These are phyloP conservation scores for Ophiocordyceps camponoti-saundersi DNA, from an alignment of 2,329 filamentous ascomycete species.

Conservation along the genomic window DNA sequence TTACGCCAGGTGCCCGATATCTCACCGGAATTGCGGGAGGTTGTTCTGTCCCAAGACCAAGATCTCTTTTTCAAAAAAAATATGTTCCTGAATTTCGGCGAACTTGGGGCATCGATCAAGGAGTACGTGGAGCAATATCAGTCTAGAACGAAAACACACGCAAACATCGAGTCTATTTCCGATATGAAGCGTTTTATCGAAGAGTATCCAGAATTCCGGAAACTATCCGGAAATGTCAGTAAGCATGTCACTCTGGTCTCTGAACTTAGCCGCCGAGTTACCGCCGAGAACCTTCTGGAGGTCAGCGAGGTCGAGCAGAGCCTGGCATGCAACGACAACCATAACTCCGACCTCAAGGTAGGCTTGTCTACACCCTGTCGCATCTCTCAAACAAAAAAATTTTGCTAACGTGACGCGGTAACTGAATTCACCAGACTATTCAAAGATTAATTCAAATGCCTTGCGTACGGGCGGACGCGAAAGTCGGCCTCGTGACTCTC, in stretches of 20 bases:
- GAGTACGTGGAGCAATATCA: slow-evolving; percentile 98
- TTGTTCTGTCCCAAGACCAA: slow-evolving; percentile 89
- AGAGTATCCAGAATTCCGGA: slow-evolving; percentile 94
- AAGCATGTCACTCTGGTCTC: slow-evolving; percentile 95
- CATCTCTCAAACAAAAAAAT: neutral
- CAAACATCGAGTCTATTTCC: slow-evolving; percentile 89
- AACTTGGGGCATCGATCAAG: slow-evolving; percentile 89
- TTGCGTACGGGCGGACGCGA: slow-evolving; percentile 61
- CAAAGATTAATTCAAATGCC: slow-evolving; percentile 76
- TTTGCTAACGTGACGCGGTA: neutral
- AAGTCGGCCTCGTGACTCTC: slow-evolving; percentile 79
- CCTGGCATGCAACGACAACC: slow-evolving; percentile 91
- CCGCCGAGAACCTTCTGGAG: slow-evolving; percentile 75
- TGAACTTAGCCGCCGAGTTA: slow-evolving; percentile 78
- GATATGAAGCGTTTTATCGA: slow-evolving; percentile 99
- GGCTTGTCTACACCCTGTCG: slow-evolving; percentile 4
- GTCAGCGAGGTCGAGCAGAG: slow-evolving; percentile 96
- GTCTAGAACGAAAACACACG: slow-evolving; percentile 88
- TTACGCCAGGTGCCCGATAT: slow-evolving; percentile 71
- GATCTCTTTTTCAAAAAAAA: slow-evolving; percentile 99
- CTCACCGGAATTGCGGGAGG: slow-evolving; percentile 75
- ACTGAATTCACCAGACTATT: slow-evolving; percentile 38
- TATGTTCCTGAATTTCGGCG: slow-evolving; percentile 96
- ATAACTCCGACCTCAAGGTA: slow-evolving; percentile 79
- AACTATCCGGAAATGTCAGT: slow-evolving; percentile 92